Percentiles rank a stretch among this genome's conserved stretches.
Conservation (phyloP, 331 rosid genomes). For the Malus hybrid region DNA sequence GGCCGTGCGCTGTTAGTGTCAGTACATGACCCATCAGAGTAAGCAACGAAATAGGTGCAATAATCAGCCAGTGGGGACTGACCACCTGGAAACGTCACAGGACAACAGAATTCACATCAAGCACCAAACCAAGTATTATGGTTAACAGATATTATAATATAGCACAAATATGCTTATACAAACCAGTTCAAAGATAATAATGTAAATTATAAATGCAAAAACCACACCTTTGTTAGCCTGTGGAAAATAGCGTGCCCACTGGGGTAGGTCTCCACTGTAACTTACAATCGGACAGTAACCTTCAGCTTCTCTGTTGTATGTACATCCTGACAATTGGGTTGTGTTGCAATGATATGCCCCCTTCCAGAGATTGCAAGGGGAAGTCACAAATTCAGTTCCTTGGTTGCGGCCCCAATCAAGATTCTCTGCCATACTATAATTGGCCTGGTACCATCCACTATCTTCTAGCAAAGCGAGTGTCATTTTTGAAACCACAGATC, state of each 20-base stretch:
- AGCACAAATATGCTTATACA: background rate
- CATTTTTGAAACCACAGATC: constrained; percentile 97
- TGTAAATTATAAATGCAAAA: background rate
- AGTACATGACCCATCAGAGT: constrained; percentile 98
- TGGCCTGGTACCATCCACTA: constrained; percentile 98
- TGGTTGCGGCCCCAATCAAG: constrained; percentile 99
- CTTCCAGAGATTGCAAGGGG: constrained; percentile 93
- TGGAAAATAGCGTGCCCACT: constrained; percentile 91
- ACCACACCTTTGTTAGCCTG: constrained; percentile 83
- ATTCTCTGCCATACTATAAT: constrained; percentile 90
- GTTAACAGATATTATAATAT: background rate
- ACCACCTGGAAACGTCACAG: constrained; percentile 59
- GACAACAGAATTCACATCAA: constrained; percentile 9
- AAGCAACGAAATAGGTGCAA: constrained; percentile 95
- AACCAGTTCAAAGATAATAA: constrained; percentile 2
- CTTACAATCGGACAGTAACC: constrained; percentile 96
- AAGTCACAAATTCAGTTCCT: constrained; percentile 77
- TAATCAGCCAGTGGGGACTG: constrained; percentile 97
- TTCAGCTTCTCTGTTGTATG: constrained; percentile 98
- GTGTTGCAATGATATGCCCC: constrained; percentile 94
- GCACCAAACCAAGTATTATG: background rate
- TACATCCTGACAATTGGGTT: constrained; percentile 91
- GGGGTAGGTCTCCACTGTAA: constrained; percentile 88
- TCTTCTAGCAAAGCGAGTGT: constrained; percentile 92
- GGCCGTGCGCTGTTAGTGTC: constrained; percentile 83